Conservation (phyloP, 768 basidiomycete genomes). For the Suillus clintonianus region DNA sequence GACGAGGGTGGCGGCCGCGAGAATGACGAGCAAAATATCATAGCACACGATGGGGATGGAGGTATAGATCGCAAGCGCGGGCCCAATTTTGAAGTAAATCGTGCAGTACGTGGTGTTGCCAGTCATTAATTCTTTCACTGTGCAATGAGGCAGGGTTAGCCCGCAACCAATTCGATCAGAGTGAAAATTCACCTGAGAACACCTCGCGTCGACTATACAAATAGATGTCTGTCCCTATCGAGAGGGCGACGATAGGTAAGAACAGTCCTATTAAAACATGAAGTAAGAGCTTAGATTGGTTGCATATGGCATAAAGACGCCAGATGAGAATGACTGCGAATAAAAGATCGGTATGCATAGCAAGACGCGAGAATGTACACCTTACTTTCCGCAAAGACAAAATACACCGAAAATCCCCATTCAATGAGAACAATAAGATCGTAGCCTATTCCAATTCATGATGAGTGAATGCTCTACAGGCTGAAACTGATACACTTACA, state of each 20-base stretch:
- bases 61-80: neutral
- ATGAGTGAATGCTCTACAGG: neutral
- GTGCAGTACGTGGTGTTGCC: neutral
- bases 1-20: neutral
- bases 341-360: neutral
- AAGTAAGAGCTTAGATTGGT: neutral
- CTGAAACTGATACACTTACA: neutral
- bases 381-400: neutral
- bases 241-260: neutral
- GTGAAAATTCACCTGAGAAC: neutral
- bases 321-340: slow-evolving; percentile 1
- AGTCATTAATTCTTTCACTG: neutral
- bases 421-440: neutral
- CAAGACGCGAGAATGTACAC: neutral
- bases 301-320: neutral
- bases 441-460: neutral
- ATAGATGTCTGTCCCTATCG: neutral
- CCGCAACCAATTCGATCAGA: neutral
- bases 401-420: slow-evolving; percentile 3
- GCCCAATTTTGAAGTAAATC: neutral
- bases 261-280: neutral
- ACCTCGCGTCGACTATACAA: neutral
- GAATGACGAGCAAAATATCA: neutral
- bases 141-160: neutral
- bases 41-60: neutral